These are phyloP conservation scores for Ophiostoma quercus DNA, from an alignment of 2,329 filamentous ascomycete species.

Conservation along the genomic window DNA sequence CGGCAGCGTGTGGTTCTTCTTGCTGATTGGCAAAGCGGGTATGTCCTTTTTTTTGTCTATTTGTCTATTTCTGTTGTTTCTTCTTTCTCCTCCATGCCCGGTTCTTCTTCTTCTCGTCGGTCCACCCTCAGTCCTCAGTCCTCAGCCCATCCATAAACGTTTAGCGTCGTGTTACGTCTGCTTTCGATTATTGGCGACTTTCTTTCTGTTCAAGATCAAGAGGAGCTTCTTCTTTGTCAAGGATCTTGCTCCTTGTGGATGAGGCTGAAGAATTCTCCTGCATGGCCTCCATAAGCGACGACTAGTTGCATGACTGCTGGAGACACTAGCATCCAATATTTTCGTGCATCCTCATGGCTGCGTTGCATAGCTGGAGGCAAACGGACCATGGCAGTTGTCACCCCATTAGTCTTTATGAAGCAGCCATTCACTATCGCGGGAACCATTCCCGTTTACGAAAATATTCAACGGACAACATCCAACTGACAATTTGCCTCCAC, in stretches of 20 bases:
- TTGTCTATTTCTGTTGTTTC: background rate
- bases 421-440: background rate
- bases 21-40: conserved; percentile 90
- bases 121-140: background rate
- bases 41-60: conserved; percentile 35
- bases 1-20: conserved; percentile 93
- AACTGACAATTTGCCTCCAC: conserved; percentile 17
- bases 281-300: background rate
- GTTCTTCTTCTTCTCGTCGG: background rate
- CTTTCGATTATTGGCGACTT: background rate
- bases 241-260: background rate
- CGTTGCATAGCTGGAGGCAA: conserved; percentile 3
- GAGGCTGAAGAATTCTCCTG: background rate
- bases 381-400: background rate
- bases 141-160: background rate
- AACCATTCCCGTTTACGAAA: background rate
- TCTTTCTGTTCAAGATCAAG: background rate
- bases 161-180: background rate
- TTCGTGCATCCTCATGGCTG: background rate
- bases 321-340: background rate
- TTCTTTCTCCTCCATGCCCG: background rate
- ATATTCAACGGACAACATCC: background rate
- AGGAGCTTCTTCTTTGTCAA: background rate
- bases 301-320: background rate
- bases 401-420: background rate